These are phyloP conservation scores for Metschnikowia orientalis DNA, from an alignment of 805 yeast species.

Conservation along the genomic window DNA sequence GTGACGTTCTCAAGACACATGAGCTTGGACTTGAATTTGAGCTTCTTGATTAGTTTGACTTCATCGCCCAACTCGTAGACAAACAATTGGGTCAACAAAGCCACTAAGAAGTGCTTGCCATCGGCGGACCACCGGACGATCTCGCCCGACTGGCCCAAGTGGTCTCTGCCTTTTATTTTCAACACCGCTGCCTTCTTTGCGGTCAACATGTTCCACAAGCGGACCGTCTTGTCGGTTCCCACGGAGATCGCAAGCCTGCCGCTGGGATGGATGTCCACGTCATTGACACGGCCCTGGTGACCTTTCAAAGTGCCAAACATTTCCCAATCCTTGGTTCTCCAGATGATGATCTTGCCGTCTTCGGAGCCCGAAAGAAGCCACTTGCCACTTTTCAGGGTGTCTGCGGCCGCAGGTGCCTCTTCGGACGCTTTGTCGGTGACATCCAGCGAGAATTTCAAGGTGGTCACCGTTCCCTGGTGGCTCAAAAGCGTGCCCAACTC, in stretches of 20 bases:
- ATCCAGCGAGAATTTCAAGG: constrained; percentile 65
- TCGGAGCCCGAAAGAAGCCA: constrained; percentile 92
- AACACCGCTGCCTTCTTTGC: constrained; percentile 86
- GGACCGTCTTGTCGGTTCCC: constrained; percentile 75
- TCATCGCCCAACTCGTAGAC: constrained; percentile 55
- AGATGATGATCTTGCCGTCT: constrained; percentile 82
- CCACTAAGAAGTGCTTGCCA: constrained; percentile 77
- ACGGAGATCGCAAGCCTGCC: constrained; percentile 89
- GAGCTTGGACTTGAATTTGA: constrained; percentile 51
- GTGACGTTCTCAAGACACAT: constrained; percentile 60
- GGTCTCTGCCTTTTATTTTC: constrained; percentile 66
- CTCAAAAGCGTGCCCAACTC: constrained; percentile 88
- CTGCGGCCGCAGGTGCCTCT: background rate
- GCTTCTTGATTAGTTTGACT: constrained; percentile 53
- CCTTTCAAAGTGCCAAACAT: constrained; percentile 83
- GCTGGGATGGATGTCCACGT: constrained; percentile 82
- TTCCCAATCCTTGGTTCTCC: constrained; percentile 99
- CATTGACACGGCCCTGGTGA: constrained; percentile 78
- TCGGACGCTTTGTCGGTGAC: constrained; percentile 14
- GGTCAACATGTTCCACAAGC: constrained; percentile 96
- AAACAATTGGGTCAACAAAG: constrained; percentile 59
- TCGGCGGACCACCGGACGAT: constrained; percentile 60
- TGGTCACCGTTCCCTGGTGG: constrained; percentile 85
- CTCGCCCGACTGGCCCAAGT: constrained; percentile 60
- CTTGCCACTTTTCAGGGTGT: constrained; percentile 50